Evolutionary conservation across 768 basidiomycete genomes (phyloP).

Genomic region (Peribolospora baueri): DNA sequence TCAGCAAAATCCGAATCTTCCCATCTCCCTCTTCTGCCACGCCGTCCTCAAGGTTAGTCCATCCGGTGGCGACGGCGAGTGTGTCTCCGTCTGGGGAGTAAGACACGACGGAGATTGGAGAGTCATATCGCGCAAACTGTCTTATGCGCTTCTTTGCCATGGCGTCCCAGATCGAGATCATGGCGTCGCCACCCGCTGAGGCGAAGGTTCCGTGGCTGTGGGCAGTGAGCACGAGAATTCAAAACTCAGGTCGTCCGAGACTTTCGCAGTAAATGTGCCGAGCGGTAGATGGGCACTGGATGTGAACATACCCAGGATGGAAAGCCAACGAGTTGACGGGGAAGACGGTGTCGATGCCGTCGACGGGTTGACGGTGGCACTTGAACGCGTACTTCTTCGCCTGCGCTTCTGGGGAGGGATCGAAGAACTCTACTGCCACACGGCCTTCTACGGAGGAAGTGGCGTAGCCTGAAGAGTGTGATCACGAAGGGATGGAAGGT

Average conservation of each 20-base stretch:
- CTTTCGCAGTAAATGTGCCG: neutral
- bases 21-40: constrained; percentile 12
- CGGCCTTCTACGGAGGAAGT: constrained; percentile 83
- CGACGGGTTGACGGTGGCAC: constrained; percentile 72
- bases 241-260: neutral
- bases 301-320: constrained; percentile 44
- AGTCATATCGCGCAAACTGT: constrained; percentile 57
- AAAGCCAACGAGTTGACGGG: constrained; percentile 88
- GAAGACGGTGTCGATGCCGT: constrained; percentile 84
- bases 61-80: constrained; percentile 21
- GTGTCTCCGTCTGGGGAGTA: constrained; percentile 25
- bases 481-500: neutral
- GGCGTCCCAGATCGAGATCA: constrained; percentile 93
- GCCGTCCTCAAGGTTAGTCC: constrained; percentile 19
- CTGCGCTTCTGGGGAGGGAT: constrained; percentile 49
- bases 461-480: constrained; percentile 43
- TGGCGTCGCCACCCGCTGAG: constrained; percentile 79
- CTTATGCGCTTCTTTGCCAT: constrained; percentile 83
- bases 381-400: constrained; percentile 91
- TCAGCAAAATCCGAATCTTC: neutral
- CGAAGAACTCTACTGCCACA: constrained; percentile 92
- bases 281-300: neutral
- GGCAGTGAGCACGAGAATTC: neutral
- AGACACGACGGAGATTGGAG: constrained; percentile 23
- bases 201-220: constrained; percentile 75